Evolutionary conservation across 2,329 filamentous ascomycete species (phyloP).

Genomic region (Penicillium sp.): DNA sequence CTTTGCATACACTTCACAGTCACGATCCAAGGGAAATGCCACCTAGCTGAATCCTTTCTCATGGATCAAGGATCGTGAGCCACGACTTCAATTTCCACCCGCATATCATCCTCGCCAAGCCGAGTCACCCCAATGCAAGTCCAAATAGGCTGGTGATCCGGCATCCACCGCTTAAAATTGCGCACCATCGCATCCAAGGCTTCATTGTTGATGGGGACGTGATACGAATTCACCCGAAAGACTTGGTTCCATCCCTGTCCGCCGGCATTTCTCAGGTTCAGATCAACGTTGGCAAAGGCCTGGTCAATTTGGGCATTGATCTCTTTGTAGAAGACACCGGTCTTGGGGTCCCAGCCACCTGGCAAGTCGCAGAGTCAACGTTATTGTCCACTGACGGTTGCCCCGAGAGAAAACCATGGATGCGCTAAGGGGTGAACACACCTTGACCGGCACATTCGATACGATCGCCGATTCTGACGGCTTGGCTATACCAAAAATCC

Average conservation of each 20-base stretch:
- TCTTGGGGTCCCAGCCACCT: conserved; percentile 38
- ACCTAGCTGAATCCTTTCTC: no score
- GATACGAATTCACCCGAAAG: conserved; percentile 49
- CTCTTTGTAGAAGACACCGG: conserved; percentile 29
- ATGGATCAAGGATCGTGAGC: conserved; percentile 39
- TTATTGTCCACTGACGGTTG: no score
- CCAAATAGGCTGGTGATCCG: conserved; percentile 54
- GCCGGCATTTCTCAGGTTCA: conserved; percentile 51
- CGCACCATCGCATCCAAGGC: conserved; percentile 43
- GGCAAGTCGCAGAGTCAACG: neutral
- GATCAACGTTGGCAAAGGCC: conserved; percentile 58
- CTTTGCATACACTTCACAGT: no score
- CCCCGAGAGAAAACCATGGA: no score
- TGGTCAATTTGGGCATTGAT: conserved; percentile 50
- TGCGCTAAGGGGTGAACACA: conserved; percentile 8
- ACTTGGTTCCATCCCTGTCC: conserved; percentile 52
- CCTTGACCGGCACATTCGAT: conserved; percentile 44
- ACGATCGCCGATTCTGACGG: conserved; percentile 49
- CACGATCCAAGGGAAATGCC: no score
- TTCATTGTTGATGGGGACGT: conserved; percentile 45
- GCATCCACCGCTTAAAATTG: conserved; percentile 53
- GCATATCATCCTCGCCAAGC: conserved; percentile 53
- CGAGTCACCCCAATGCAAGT: conserved; percentile 53
- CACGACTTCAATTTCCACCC: conserved; percentile 58
- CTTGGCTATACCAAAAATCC: conserved; percentile 46